Conservation (phyloP, 139 green algal genomes). For the Chlamydomonas sp. region DNA sequence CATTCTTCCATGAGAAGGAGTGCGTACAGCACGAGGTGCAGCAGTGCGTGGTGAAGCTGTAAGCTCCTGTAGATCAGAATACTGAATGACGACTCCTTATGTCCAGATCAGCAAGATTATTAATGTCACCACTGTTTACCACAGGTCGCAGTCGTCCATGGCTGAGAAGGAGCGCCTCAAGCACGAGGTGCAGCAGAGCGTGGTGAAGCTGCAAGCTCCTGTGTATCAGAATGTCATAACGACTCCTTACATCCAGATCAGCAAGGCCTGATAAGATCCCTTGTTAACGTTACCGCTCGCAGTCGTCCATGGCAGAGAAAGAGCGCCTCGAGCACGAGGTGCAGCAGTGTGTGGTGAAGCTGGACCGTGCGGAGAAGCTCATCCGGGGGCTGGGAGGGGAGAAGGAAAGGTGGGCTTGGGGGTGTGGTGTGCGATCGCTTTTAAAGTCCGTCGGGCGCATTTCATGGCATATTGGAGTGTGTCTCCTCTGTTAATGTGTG, state of each 20-base stretch:
- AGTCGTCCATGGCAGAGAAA: conserved; percentile 28
- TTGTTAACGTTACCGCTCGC: background rate
- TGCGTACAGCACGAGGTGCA: conserved; percentile 57
- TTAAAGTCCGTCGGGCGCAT: too few relatives aligned
- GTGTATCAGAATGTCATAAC: too few relatives aligned
- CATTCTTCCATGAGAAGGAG: conserved; percentile 32
- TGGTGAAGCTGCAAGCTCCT: conserved; percentile 65
- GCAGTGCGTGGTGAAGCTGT: conserved; percentile 60
- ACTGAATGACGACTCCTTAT: too few relatives aligned
- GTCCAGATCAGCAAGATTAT: too few relatives aligned
- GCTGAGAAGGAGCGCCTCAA: too few relatives aligned
- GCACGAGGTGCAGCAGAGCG: conserved; percentile 55
- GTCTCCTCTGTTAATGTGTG: too few relatives aligned
- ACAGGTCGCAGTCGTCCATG: too few relatives aligned
- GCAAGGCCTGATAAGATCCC: too few relatives aligned
- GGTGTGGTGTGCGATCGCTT: too few relatives aligned
- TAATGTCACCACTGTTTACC: background rate
- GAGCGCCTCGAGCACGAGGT: conserved; percentile 56
- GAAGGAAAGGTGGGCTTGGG: conserved; percentile 34
- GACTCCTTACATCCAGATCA: too few relatives aligned
- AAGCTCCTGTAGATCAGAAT: too few relatives aligned
- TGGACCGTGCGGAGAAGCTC: conserved; percentile 62
- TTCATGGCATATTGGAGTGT: too few relatives aligned
- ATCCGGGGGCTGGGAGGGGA: conserved; percentile 58
- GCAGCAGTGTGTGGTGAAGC: conserved; percentile 56